Conservation (phyloP, 2,329 filamentous ascomycete genomes). For the Metarhizium guizhouense region DNA sequence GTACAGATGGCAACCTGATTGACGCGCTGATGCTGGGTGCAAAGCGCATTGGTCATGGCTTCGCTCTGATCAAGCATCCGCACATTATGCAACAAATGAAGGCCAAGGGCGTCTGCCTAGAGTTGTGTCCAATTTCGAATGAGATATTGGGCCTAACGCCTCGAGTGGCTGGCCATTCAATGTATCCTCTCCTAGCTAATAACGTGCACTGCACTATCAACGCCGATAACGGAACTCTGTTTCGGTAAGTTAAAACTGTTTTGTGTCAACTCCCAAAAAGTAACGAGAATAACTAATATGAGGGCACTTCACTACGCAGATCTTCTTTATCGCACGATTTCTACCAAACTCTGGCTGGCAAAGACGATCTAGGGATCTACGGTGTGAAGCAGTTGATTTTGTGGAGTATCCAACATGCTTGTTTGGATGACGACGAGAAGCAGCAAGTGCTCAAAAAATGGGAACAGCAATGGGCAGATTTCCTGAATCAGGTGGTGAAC, state of each 20-base stretch:
- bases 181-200: slow-evolving; percentile 61
- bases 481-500: slow-evolving; percentile 43
- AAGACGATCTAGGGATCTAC: slow-evolving; percentile 54
- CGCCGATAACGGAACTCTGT: slow-evolving; percentile 67
- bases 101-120: slow-evolving; percentile 56
- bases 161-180: slow-evolving; percentile 54
- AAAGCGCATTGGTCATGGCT: slow-evolving; percentile 67
- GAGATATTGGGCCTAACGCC: slow-evolving; percentile 64
- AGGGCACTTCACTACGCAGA: slow-evolving; percentile 26
- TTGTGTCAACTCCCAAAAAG: too few relatives aligned
- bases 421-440: slow-evolving; percentile 36
- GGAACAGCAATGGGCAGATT: slow-evolving; percentile 46
- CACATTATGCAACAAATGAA: slow-evolving; percentile 58
- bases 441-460: slow-evolving; percentile 33
- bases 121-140: slow-evolving; percentile 70
- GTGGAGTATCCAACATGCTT: slow-evolving; percentile 56
- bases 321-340: slow-evolving; percentile 69
- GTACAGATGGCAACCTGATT: slow-evolving; percentile 58
- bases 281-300: background rate
- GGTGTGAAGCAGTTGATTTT: slow-evolving; percentile 61
- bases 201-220: slow-evolving; percentile 66
- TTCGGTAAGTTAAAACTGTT: slow-evolving; percentile 39
- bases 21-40: slow-evolving; percentile 58
- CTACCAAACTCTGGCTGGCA: slow-evolving; percentile 66
- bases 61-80: slow-evolving; percentile 58